These are phyloP conservation scores for Arthrobotrys musiformis DNA, from an alignment of 2,329 filamentous ascomycete species.

Conservation along the genomic window DNA sequence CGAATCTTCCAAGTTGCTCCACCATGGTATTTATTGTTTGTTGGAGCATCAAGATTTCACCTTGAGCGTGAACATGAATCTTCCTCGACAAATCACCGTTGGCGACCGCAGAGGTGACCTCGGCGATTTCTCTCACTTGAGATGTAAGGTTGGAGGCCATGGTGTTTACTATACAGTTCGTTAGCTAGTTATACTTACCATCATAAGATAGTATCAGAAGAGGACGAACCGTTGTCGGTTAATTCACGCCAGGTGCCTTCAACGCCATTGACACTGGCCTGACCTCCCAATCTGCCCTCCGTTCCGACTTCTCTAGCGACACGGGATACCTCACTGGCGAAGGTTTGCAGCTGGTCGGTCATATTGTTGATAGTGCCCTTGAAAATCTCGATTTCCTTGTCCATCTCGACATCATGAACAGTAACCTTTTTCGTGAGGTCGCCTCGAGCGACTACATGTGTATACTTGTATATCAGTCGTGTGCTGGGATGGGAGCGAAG, in stretches of 20 bases:
- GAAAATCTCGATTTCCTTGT: constrained; percentile 97
- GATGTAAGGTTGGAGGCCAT: constrained; percentile 61
- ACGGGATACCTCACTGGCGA: constrained; percentile 94
- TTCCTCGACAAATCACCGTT: constrained; percentile 86
- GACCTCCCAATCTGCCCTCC: constrained; percentile 90
- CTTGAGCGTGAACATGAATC: constrained; percentile 81
- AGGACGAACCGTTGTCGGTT: constrained; percentile 74
- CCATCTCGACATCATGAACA: constrained; percentile 95
- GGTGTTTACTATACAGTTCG: constrained; percentile 59
- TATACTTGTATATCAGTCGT: neutral
- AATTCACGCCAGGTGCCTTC: constrained; percentile 98
- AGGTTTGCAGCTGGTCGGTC: constrained; percentile 97
- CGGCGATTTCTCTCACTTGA: constrained; percentile 80
- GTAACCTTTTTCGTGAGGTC: constrained; percentile 96
- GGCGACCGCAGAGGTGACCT: constrained; percentile 83
- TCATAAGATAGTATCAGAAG: neutral
- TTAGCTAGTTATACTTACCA: neutral
- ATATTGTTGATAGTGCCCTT: constrained; percentile 99
- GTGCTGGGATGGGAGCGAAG: neutral
- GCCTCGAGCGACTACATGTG: constrained; percentile 78
- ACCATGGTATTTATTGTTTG: constrained; percentile 93
- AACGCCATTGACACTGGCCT: constrained; percentile 91
- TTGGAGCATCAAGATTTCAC: constrained; percentile 83
- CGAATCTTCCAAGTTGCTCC: constrained; percentile 83
- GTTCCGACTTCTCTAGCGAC: constrained; percentile 96